phyloP scores from a whole-genome alignment of 1,139 yeast species.

The Kluyveromyces sp. region DNA sequence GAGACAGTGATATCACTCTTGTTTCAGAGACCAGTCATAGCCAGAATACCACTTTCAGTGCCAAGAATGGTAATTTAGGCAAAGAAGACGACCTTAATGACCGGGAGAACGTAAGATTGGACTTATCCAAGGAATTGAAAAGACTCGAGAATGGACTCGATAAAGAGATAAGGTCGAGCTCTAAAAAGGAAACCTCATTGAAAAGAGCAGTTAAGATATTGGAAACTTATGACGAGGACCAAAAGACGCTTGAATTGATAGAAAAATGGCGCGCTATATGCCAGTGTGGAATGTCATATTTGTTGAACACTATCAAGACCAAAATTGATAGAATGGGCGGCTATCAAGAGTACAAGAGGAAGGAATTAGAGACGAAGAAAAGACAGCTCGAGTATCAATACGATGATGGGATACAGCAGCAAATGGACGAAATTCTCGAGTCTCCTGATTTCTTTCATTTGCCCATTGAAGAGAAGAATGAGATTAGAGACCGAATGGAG shows the following conservation, averaged over 20 bases:
- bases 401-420: constrained; percentile 34
- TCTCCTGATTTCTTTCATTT: constrained; percentile 35
- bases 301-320: constrained; percentile 36
- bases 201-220: constrained; percentile 35
- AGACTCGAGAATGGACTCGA: constrained; percentile 4
- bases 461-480: constrained; percentile 32
- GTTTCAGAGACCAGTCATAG: not conserved
- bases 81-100: not conserved
- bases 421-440: constrained; percentile 33
- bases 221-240: constrained; percentile 23
- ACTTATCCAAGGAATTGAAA: constrained; percentile 2
- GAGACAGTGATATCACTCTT: constrained; percentile 5
- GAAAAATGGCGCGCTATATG: constrained; percentile 41
- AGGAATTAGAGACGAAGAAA: constrained; percentile 33
- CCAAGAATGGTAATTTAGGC: not conserved
- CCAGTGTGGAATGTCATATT: constrained; percentile 38
- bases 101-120: not conserved
- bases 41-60: not conserved
- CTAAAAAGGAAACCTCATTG: constrained; percentile 29
- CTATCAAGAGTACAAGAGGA: constrained; percentile 35
- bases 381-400: constrained; percentile 31
- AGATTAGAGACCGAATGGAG: constrained; percentile 25
- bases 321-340: constrained; percentile 42
- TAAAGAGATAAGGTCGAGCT: constrained; percentile 6
- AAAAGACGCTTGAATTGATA: constrained; percentile 29